These are phyloP conservation scores for Lactifluus pinguis DNA, from an alignment of 768 basidiomycete species.

Conservation along the genomic window DNA sequence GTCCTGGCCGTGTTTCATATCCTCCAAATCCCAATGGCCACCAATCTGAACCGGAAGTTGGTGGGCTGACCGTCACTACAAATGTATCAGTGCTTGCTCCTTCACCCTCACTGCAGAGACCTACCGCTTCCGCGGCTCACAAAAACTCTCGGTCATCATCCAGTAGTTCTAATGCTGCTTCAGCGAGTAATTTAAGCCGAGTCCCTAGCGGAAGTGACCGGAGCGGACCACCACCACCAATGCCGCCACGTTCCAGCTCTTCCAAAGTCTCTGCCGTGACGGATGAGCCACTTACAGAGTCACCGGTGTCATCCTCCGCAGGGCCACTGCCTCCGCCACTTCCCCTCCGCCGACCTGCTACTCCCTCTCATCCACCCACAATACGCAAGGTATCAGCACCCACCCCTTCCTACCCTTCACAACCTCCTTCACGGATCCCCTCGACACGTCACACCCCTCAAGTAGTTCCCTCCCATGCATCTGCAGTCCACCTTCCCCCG, in stretches of 20 bases:
- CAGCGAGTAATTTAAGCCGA: background rate
- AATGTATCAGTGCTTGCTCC: background rate
- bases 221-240: background rate
- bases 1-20: slow-evolving; percentile 1
- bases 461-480: background rate
- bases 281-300: background rate
- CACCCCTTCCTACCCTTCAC: background rate
- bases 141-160: background rate
- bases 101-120: background rate
- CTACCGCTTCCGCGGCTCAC: background rate
- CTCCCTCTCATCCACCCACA: background rate
- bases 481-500: background rate
- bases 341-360: slow-evolving; percentile 1
- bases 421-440: background rate
- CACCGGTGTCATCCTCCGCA: background rate
- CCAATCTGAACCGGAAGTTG: background rate
- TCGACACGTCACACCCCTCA: background rate
- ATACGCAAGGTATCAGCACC: slow-evolving; percentile 1
- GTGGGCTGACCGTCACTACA: background rate
- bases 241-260: background rate
- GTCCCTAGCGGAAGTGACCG: slow-evolving; percentile 5
- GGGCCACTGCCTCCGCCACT: slow-evolving; percentile 2
- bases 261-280: background rate
- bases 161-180: background rate
- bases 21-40: slow-evolving; percentile 6